phyloP scores from a whole-genome alignment of 257 asterid species.

The Solanum piurae region DNA sequence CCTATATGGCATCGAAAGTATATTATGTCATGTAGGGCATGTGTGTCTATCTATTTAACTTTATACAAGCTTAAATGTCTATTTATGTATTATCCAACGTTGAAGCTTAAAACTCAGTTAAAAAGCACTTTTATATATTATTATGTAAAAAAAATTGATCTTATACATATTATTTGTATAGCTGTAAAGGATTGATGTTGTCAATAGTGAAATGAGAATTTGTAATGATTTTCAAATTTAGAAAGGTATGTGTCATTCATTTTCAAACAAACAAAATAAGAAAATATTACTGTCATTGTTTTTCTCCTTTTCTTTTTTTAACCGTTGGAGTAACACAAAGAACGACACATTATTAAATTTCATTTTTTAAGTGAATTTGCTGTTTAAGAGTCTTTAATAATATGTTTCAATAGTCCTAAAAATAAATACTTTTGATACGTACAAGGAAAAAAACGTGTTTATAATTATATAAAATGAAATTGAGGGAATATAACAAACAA shows the following conservation, averaged over 20 bases:
- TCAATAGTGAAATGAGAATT: background rate
- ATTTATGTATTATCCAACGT: too few relatives aligned
- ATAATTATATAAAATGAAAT: background rate
- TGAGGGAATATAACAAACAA: background rate
- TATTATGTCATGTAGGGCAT: too few relatives aligned
- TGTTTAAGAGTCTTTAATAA: background rate
- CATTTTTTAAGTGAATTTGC: background rate
- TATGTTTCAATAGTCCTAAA: background rate
- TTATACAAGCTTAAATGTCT: too few relatives aligned
- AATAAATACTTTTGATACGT: background rate
- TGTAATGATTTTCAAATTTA: background rate
- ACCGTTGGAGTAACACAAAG: background rate
- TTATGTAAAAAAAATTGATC: background rate
- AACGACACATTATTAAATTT: background rate
- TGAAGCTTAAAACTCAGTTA: too few relatives aligned
- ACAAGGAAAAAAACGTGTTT: background rate
- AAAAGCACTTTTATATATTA: too few relatives aligned
- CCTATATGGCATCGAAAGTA: too few relatives aligned
- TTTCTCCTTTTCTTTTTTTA: background rate
- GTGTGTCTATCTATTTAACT: too few relatives aligned
- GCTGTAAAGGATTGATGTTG: background rate
- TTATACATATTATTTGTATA: background rate
- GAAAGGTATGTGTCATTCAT: background rate
- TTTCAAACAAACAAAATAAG: background rate
- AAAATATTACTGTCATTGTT: background rate